Evolutionary conservation across 2,329 filamentous ascomycete genomes (phyloP).

Genomic region (Aureobasidium melanogenum): DNA sequence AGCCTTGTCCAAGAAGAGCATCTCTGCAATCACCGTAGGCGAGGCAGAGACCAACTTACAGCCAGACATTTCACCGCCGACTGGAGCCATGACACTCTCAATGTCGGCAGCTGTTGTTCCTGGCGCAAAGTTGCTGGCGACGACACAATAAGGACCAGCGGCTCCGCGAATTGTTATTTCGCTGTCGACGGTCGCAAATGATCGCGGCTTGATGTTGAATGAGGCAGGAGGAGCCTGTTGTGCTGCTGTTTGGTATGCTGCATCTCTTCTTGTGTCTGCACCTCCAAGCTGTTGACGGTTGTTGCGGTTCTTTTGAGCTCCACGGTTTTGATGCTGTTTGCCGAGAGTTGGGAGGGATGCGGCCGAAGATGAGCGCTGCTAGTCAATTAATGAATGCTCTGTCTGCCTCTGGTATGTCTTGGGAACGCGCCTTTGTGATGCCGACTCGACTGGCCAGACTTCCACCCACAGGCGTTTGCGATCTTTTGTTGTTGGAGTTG

Average conservation of each 20-base stretch:
- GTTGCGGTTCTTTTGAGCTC: conserved; percentile 6
- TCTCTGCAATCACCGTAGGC: conserved; percentile 69
- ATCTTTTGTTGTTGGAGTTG: conserved; percentile 28
- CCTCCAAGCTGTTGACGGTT: not conserved
- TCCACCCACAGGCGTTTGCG: conserved; percentile 24
- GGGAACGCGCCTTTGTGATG: conserved; percentile 55
- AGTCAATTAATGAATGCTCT: not conserved
- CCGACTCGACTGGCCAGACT: conserved; percentile 65
- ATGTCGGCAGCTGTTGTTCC: conserved; percentile 77
- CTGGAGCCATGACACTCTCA: conserved; percentile 67
- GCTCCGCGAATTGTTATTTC: conserved; percentile 64
- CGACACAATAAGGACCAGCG: conserved; percentile 56
- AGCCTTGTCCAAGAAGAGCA: conserved; percentile 62
- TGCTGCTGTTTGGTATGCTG: conserved; percentile 1
- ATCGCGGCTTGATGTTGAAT: conserved; percentile 11
- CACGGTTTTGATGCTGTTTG: conserved; percentile 6
- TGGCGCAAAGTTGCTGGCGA: conserved; percentile 73
- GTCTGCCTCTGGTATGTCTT: not conserved
- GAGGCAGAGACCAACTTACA: conserved; percentile 59
- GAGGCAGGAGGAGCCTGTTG: conserved; percentile 11
- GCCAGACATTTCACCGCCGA: conserved; percentile 57
- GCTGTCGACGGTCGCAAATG: conserved; percentile 12
- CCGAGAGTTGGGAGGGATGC: not conserved
- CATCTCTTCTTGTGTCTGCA: not conserved
- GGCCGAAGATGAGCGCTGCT: conserved; percentile 11